These are phyloP conservation scores for Auricularia cornea DNA, from an alignment of 768 basidiomycete species.

Conservation along the genomic window DNA sequence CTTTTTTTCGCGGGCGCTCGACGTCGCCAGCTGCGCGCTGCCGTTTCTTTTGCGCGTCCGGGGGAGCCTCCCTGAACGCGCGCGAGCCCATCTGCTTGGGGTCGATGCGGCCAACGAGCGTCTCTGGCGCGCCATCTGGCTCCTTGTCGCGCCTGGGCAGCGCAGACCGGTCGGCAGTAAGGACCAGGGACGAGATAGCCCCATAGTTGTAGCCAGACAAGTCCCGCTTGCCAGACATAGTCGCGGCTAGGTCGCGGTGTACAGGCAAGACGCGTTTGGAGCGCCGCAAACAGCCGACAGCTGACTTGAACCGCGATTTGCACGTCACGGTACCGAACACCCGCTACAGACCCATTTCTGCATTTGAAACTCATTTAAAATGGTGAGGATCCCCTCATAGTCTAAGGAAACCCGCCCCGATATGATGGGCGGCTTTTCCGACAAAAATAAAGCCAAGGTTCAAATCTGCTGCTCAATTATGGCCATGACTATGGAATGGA, in stretches of 20 bases:
- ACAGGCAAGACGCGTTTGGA: not conserved
- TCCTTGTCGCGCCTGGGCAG: constrained; percentile 87
- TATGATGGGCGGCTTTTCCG: too few relatives aligned
- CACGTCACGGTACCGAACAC: too few relatives aligned
- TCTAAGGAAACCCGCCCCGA: too few relatives aligned
- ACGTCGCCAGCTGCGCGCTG: constrained; percentile 50
- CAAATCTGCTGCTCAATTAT: too few relatives aligned
- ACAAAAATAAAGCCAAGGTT: too few relatives aligned
- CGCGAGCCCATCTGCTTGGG: constrained; percentile 89
- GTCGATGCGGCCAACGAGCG: constrained; percentile 86
- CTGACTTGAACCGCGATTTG: not conserved
- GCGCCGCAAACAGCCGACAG: not conserved
- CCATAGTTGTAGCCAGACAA: constrained; percentile 92
- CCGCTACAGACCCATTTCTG: too few relatives aligned
- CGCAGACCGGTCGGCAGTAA: constrained; percentile 80
- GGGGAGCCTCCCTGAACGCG: constrained; percentile 71
- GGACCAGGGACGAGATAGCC: constrained; percentile 87
- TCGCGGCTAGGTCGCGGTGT: not conserved
- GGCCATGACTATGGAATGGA: too few relatives aligned
- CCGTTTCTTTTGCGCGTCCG: constrained; percentile 90
- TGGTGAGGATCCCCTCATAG: too few relatives aligned
- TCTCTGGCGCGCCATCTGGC: constrained; percentile 92
- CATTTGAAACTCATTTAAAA: too few relatives aligned
- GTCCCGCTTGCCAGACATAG: constrained; percentile 51
- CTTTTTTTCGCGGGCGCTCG: constrained; percentile 44